Base-by-base conservation (phyloP, 805 yeast species). In the Wickerhamomyces hampshirensis region DNA sequence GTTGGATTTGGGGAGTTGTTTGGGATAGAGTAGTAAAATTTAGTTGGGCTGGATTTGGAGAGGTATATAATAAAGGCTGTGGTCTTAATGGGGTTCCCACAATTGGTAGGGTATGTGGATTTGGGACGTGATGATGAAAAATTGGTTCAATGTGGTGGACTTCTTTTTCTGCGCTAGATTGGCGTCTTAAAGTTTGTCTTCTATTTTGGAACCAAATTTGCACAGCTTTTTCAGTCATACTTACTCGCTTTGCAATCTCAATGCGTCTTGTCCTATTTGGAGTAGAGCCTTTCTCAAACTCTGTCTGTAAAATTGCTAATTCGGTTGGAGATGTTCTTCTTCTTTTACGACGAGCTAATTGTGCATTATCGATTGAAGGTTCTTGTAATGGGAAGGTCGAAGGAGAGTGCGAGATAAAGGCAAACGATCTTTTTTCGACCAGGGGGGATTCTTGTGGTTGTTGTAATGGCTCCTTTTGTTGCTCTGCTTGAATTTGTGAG, bases 121-220 rank as follows among this genome's bases (percentile, higher is more conserved):
- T 26, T 28, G 36, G n/a, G n/a, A 29, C 6, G 6, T 30, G 30
- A 10, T 33, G 38, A 8, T 15, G 19, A 18, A 31, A 50, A 7
- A 50, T 40, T 5, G 56, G 53, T 29, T 51, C 58, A 14, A 53
- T 14, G 23, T 53, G 57, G 38, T 54, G 59, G 4, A 54, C 55
- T 33, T 54, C 56, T 18, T 40, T 51, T 21, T 50, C 56, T 10
- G 54, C 35, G 21, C 43, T 54, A 30, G 58, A 65, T 40, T 63
- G 69, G 49, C 80, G 76, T 52, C 88, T 73, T 44, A 82, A 62
- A 26, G 89, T 73, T 62, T 91, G 97, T 60, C 98, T 76, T 60
- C 80, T 84, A 62, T 93, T 93, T 64, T 93, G 98, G 65, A 93
- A 93, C 98, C 98, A 93, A 44, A 91, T 87, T 65, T 93, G 98